A percentile compares a stretch with the other conserved stretches of the same genome.
Evolutionary conservation across 108 stramenopile genomes (phyloP).

Genomic region (Phaeodactylum tricornutum): DNA sequence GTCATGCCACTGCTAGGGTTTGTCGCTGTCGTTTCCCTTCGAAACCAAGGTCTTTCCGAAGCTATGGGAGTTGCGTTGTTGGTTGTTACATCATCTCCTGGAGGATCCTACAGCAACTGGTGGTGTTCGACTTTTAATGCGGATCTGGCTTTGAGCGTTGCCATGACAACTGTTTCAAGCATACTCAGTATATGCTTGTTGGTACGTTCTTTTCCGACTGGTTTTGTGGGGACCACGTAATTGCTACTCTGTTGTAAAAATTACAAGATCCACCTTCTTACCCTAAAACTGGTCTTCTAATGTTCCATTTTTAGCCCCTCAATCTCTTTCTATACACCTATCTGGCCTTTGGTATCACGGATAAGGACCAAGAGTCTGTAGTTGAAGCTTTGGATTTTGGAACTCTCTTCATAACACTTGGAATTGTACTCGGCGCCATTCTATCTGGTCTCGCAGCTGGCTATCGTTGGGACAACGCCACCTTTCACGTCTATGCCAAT

Average conservation of each 20-base stretch:
- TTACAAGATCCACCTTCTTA: neutral
- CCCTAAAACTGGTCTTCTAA: slow-evolving; percentile 54
- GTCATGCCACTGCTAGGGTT: slow-evolving; percentile 80
- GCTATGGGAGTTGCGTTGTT: slow-evolving; percentile 69
- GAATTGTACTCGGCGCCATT: slow-evolving; percentile 65
- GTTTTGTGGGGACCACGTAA: neutral
- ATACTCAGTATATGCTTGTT: slow-evolving; percentile 54
- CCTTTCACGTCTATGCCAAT: slow-evolving; percentile 56
- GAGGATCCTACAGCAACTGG: slow-evolving; percentile 83
- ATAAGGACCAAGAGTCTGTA: slow-evolving; percentile 24
- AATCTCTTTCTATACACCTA: slow-evolving; percentile 69
- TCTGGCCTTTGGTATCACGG: slow-evolving; percentile 8
- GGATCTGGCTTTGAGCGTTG: slow-evolving; percentile 60
- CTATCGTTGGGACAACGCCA: slow-evolving; percentile 34
- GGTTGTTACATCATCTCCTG: slow-evolving; percentile 73
- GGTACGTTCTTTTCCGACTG: neutral
- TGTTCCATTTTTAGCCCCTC: slow-evolving; percentile 56
- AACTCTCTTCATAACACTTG: slow-evolving; percentile 55
- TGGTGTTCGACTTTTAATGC: slow-evolving; percentile 83
- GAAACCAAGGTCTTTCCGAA: slow-evolving; percentile 26
- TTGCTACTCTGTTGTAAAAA: slow-evolving; percentile 1
- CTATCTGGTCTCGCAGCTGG: slow-evolving; percentile 44
- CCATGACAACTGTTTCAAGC: slow-evolving; percentile 83
- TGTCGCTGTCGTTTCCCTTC: slow-evolving; percentile 37
- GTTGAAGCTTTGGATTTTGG: slow-evolving; percentile 52